Base-by-base conservation (phyloP, 2,329 filamentous ascomycete species). In the Grosmannia serpens region DNA sequence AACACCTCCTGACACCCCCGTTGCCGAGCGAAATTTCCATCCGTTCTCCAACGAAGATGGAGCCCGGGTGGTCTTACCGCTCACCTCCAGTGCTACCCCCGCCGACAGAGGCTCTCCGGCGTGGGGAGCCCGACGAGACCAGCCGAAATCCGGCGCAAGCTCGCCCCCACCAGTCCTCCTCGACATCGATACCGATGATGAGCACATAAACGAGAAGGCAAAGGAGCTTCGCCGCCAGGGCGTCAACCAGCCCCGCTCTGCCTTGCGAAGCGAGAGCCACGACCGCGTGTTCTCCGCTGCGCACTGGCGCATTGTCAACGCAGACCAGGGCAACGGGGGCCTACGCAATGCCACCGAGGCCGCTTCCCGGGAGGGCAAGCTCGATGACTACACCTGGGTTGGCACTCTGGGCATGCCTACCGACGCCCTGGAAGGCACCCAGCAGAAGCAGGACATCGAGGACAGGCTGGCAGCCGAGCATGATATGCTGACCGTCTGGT, bases 391-490 rank as follows among this genome's bases (percentile, higher is more conserved):
- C 67, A 87, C 86, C n/a, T 95, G 89, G 85, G 87, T 97, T 5
- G 92, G 92, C 57, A 95, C 91, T 0, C 74, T 97, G 50, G 94
- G 92, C 24, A 96, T 96, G 83, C 91, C 92, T 0, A 96, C 90
- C 0, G 92, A 97, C 71, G 87, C 86, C 9, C 77, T 97, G 27
- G 80, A 87, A 44, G 83, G 85, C 49, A 83, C 84, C 0, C 80
- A 86, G 65, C 85, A 89, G 67, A 92, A 88, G 69, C 79, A 87
- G 59, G 88, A 92, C 56, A 96, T 97, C 62, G 84, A 89, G 63
- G 88, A 94, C 68, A 83, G 82, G 58, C 74, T 97, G 10, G 85
- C 89, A 54, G 87, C 86, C 29, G 89, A 96, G 68, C 86, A 88
- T 69, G 84, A 94, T 65, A 91, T 89, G 66, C 72, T 95, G 64